Evolutionary conservation across 164 flowering plant species (phyloP).

Genomic region (Berberis thunbergii): DNA sequence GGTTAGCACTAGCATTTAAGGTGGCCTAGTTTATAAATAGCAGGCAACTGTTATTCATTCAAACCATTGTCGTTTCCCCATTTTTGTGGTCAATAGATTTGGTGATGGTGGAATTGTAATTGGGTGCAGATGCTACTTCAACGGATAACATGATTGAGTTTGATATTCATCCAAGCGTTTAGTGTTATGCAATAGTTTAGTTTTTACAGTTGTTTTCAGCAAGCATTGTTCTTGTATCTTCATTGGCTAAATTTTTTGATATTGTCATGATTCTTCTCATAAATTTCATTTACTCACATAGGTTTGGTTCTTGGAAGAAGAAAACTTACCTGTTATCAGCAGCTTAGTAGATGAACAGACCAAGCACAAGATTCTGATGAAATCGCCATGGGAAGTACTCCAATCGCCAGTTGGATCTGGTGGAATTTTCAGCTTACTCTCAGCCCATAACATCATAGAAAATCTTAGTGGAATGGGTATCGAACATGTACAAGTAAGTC

Average conservation of each 20-base stretch:
- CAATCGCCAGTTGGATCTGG: constrained; percentile 78
- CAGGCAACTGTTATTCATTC: no score
- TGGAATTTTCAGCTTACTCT: constrained; percentile 59
- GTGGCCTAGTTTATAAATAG: no score
- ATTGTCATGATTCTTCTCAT: not conserved
- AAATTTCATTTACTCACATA: constrained; percentile 11
- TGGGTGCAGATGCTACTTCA: not conserved
- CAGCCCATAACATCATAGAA: constrained; percentile 41
- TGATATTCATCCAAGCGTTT: not conserved
- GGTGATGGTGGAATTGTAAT: not conserved
- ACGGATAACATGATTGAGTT: not conserved
- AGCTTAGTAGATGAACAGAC: constrained; percentile 29
- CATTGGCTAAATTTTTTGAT: not conserved
- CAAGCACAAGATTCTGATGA: constrained; percentile 60
- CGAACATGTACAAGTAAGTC: constrained; percentile 68
- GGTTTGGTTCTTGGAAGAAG: constrained; percentile 84
- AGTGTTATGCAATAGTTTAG: no score
- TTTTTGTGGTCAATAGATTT: no score
- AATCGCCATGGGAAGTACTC: constrained; percentile 89
- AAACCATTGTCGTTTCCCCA: no score
- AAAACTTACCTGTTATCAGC: constrained; percentile 69
- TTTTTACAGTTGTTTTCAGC: not conserved
- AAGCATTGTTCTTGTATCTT: not conserved
- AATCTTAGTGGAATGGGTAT: constrained; percentile 43
- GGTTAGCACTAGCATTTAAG: no score